Percentiles rank a stretch among this genome's conserved stretches.
Conservation (phyloP, 306 rosid genomes). For the Morella rubra region DNA sequence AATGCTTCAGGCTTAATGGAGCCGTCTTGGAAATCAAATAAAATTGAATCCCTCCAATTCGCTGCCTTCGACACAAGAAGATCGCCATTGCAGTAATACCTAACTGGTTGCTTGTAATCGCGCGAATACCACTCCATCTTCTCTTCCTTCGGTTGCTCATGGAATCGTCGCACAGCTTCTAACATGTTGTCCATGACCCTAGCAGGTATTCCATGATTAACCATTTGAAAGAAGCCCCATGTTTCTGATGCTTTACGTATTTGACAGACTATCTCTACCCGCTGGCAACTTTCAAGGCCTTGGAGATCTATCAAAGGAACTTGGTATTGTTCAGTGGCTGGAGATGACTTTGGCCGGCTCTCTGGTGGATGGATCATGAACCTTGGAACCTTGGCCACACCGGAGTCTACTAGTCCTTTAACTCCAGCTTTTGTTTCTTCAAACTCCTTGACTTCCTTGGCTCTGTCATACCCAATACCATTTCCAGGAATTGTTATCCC, state of each 20-base stretch:
- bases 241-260: conserved; percentile 57
- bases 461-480: conserved; percentile 44
- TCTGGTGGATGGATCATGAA: conserved; percentile 60
- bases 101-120: conserved; percentile 43
- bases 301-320: conserved; percentile 65
- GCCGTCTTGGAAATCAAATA: conserved; percentile 62
- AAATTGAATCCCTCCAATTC: conserved; percentile 80
- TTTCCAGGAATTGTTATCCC: background rate
- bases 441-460: conserved; percentile 59
- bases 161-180: conserved; percentile 46
- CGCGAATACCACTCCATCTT: conserved; percentile 78
- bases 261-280: conserved; percentile 37
- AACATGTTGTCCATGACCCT: conserved; percentile 48
- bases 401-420: conserved; percentile 68
- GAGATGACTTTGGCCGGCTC: background rate
- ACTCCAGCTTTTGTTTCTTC: conserved; percentile 76
- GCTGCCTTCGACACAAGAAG: conserved; percentile 62
- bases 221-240: conserved; percentile 82
- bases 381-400: conserved; percentile 54
- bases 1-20: conserved; percentile 46
- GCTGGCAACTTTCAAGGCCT: conserved; percentile 29
- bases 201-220: conserved; percentile 65
- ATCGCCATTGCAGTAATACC: conserved; percentile 69
- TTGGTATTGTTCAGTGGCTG: conserved; percentile 17
- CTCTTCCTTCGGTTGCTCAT: conserved; percentile 60